These are phyloP conservation scores for Colletotrichum costaricense DNA, from an alignment of 2,329 filamentous ascomycete species.

Conservation along the genomic window DNA sequence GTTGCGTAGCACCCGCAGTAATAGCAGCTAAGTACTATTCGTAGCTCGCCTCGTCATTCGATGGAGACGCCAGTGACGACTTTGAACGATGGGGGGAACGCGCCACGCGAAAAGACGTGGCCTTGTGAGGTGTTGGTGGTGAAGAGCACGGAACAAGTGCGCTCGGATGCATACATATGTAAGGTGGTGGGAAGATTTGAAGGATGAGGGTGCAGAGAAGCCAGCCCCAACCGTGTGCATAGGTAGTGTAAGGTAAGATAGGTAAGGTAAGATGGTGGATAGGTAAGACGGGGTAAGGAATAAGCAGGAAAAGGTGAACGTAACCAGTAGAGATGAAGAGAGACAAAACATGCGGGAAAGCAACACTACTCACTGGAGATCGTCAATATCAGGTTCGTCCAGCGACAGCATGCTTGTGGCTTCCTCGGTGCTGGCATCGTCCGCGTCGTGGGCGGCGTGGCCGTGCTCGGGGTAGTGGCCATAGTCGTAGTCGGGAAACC, in stretches of 20 bases:
- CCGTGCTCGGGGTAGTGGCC: conserved; percentile 4
- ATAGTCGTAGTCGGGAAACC: conserved; percentile 25
- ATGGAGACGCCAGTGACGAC: conserved; percentile 9
- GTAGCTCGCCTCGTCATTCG: conserved; percentile 9
- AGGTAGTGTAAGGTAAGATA: neutral
- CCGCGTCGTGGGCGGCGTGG: neutral
- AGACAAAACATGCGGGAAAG: neutral
- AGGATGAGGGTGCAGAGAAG: neutral
- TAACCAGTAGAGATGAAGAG: neutral
- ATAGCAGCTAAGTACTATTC: neutral
- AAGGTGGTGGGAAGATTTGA: neutral
- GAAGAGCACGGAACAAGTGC: conserved; percentile 7
- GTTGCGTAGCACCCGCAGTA: neutral
- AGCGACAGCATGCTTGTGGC: conserved; percentile 21
- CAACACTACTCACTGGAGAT: conserved; percentile 4
- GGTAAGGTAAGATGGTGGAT: neutral
- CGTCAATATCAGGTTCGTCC: neutral
- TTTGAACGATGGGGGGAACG: neutral
- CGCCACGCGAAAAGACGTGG: conserved; percentile 26
- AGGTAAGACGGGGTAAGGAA: neutral
- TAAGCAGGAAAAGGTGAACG: conserved; percentile 4
- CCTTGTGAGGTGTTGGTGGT: conserved; percentile 11
- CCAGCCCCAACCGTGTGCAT: conserved; percentile 1
- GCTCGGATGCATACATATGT: conserved; percentile 17
- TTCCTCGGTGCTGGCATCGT: conserved; percentile 19